Base-by-base conservation (phyloP, 1,139 yeast genomes). In the Waltiozyma sp. region DNA sequence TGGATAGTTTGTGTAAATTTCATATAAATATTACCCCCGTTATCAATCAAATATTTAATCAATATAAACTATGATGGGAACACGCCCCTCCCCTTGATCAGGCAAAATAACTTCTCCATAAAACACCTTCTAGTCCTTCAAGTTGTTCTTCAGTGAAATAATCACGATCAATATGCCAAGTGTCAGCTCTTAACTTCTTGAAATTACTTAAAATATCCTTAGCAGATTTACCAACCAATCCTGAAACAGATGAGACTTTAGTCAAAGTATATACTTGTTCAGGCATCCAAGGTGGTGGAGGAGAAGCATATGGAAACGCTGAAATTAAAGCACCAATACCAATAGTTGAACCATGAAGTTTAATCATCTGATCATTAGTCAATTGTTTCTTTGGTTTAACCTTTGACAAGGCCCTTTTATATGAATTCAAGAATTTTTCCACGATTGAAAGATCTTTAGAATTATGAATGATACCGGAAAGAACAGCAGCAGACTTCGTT, bases 271-370 rank as follows among this genome's bases (percentile, higher is more conserved):
- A 73, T 48, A 93, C 68, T 24, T 86, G 74, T 16, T 69, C 67
- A 1, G 97, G 96, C 21, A 91, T 72, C 97, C 97, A 93, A 40
- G 55, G 48, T 3, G 98, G 98, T 2, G 95, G 93, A 0, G 98
- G 98, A 2, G 95, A 83, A 9, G 73, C 70, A 58, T 87, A 91
- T 2, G 97, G 91, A 64, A 84, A 91, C 0, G 98, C 97, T 45
- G 84, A 80, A 2, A 91, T 78, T 38, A 91, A 66, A 0, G 97
- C 84, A 4, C 97, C 95, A 13, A 91, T 66, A 0, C 97, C 97
- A 24, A 93, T 66, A 0, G 91, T 83, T 2, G 96, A 89, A 2
- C 93, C 95, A 57, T 91, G 98, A 8, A 89, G 65, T 13, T 65
- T 61, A 13, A 73, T 65, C 3, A 64, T 54, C 47, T 77, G 77